Percentiles rank a stretch among this genome's conserved stretches.
Evolutionary conservation across 108 stramenopile genomes (phyloP).

Genomic region (Stephanodiscus minutulus): DNA sequence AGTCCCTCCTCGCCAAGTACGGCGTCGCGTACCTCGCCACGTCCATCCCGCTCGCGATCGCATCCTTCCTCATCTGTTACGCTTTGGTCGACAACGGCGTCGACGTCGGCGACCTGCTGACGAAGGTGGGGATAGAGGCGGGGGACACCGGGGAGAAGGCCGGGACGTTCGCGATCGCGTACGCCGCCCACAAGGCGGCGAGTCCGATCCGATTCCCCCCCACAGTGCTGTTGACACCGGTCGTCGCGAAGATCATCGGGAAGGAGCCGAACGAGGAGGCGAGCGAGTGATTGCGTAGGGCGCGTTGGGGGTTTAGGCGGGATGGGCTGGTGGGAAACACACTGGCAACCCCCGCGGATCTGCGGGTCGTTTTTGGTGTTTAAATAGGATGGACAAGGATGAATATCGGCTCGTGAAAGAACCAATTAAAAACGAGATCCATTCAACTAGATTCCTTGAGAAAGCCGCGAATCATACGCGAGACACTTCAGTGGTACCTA

Average conservation of each 20-base stretch:
- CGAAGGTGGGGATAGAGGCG: slow-evolving; percentile 83
- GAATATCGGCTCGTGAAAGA: no score
- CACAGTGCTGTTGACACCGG: slow-evolving; percentile 93
- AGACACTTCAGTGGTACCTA: no score
- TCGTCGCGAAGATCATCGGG: slow-evolving; percentile 92
- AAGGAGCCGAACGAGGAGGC: slow-evolving; percentile 55
- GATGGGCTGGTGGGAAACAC: no score
- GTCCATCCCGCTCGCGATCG: slow-evolving; percentile 89
- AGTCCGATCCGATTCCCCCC: slow-evolving; percentile 97
- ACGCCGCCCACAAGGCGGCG: slow-evolving; percentile 96
- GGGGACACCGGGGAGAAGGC: slow-evolving; percentile 73
- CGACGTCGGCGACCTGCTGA: slow-evolving; percentile 78
- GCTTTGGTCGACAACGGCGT: slow-evolving; percentile 86
- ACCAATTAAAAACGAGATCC: no score
- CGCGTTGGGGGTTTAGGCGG: not conserved
- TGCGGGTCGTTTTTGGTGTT: no score
- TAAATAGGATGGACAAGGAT: no score
- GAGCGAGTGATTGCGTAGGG: not conserved
- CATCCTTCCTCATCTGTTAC: slow-evolving; percentile 90
- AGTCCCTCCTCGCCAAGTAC: slow-evolving; percentile 86
- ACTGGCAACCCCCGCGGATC: no score
- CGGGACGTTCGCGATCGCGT: slow-evolving; percentile 94
- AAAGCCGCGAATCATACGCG: no score
- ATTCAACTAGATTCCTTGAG: no score
- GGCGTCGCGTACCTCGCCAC: slow-evolving; percentile 94